Evolutionary conservation across 305 asterid genomes (phyloP), one percentile per base, ranked within the genome.

Genomic region (Plantago lanceolata): DNA sequence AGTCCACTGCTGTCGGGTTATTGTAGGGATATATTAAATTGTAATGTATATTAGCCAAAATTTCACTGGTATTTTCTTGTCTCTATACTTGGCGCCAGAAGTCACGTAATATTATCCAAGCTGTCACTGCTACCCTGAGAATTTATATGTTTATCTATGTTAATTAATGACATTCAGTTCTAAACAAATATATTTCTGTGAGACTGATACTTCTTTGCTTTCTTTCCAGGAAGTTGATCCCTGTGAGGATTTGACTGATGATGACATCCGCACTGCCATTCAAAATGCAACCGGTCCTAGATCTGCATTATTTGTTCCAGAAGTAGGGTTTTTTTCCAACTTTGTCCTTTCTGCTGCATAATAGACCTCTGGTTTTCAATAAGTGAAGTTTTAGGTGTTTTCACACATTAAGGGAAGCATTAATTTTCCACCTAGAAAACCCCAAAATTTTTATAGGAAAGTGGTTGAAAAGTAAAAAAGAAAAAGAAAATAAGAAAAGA

Each of bases 231-330:
- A 86, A 52, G 87, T 91, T 59, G 96, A 91, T 70, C 97, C 97
- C 55, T 91, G 96, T 71, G 94, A 88, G 68, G 83, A 76, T 72
- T 83, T 91, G 78, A 86, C 95, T 64, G 95, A 88, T 72, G 94
- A 83, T 51, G 96, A 91, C 74, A 91, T 91, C 75, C 86, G 86
- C 18, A 88, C 91, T 71, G 89, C 96, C 74, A 76, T 91, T 70
- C 97, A 86, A 77, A 90, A 91, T 75, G 89, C 97, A 55, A 84
- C 92, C 18, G 97, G 96, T 64, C 76, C 95, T 66, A 83, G 70
- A 68, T 88, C 96, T 71, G 96, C 92, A 61, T 62, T 91, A 31
- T 91, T 86, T 76, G 89, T 88, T 50, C 96, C 96, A 37, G 94
- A 88, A 73, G 95, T 86, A 74, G 75, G 89, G 77, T 56, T 72